Base-by-base conservation (phyloP, 2,329 filamentous ascomycete species). In the Hymenoscyphus fraxineus region DNA sequence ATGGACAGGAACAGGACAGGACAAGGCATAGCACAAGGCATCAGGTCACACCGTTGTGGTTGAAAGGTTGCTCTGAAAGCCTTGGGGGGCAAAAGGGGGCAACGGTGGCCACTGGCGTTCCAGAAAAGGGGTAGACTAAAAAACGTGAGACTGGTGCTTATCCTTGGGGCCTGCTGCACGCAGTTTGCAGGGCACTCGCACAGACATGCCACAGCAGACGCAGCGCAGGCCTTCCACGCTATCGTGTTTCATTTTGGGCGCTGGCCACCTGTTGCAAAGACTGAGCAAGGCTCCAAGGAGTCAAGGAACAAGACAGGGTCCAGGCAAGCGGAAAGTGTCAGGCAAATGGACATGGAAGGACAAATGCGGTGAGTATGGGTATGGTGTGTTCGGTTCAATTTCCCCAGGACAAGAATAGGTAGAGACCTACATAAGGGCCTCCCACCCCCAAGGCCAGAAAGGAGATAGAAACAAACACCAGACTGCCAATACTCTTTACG, bases 221-320 rank as follows among this genome's bases (percentile, higher is more conserved):
- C 44, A 51, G 62, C 57, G 66, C 71, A 73, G 67, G 72, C 64
- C 68, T 68, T 65, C 72, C 72, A 73, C 72, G 70, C 72, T 73
- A 73, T 72, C 66, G 68, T 73, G 72, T 73, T 73, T 73, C 71
- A 73, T 72, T 71, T 66, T 68, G 59, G 69, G 67, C 69, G 66
- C 63, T 71, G 44, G 44, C 44, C 44, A 51, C 44, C 44, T 51
- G 64, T 67, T 68, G 66, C 69, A 63, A 68, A 65, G 66, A 56
- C 10, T 35, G 27, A 22, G 32, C 54, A 57, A 57, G 44, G 44
- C 44, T 51, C 44, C 44, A 51, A 51, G 44, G n/a, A 51, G 44
- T 51, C 44, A 51, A 51, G 44, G 44, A 27, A n/a, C 19, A 19
- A 19, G 44, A 51, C 44, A 51, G 44, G 44, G 44, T 12, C 19